These are phyloP conservation scores for Epichloe gansuensis DNA, from an alignment of 2,329 filamentous ascomycete species.

Conservation along the genomic window DNA sequence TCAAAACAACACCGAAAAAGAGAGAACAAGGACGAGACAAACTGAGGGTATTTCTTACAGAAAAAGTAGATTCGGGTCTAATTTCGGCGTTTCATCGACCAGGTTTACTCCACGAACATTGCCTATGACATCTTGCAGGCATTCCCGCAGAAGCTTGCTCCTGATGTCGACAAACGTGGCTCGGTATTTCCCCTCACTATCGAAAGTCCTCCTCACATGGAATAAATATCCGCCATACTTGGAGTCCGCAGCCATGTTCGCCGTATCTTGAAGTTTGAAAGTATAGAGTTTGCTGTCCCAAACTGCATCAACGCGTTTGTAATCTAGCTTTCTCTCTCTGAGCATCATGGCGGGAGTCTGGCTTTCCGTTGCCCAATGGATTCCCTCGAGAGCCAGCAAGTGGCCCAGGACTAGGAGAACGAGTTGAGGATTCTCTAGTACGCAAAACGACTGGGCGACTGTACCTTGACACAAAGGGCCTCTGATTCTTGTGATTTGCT, in stretches of 20 bases:
- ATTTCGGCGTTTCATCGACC: constrained; percentile 64
- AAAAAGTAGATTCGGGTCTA: constrained; percentile 62
- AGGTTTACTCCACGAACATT: constrained; percentile 49
- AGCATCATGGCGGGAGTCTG: background rate
- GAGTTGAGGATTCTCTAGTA: background rate
- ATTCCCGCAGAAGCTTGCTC: constrained; percentile 64
- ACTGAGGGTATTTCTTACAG: constrained; percentile 28
- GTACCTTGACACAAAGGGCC: background rate
- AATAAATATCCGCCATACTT: constrained; percentile 73
- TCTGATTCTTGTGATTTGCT: background rate
- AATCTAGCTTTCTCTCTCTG: constrained; percentile 23
- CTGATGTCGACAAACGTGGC: constrained; percentile 70
- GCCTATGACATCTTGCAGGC: constrained; percentile 30
- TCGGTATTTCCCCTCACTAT: constrained; percentile 71
- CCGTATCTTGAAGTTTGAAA: constrained; percentile 43
- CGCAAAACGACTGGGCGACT: background rate
- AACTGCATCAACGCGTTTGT: constrained; percentile 41
- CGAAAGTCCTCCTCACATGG: constrained; percentile 70
- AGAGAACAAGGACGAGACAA: background rate
- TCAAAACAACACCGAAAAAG: background rate
- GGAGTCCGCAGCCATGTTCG: constrained; percentile 30
- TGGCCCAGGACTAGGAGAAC: background rate
- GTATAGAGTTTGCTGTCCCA: constrained; percentile 39
- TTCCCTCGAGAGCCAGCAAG: background rate
- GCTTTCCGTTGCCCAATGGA: background rate